Conservation (phyloP, 768 basidiomycete genomes). For the Lentinula boryana region DNA sequence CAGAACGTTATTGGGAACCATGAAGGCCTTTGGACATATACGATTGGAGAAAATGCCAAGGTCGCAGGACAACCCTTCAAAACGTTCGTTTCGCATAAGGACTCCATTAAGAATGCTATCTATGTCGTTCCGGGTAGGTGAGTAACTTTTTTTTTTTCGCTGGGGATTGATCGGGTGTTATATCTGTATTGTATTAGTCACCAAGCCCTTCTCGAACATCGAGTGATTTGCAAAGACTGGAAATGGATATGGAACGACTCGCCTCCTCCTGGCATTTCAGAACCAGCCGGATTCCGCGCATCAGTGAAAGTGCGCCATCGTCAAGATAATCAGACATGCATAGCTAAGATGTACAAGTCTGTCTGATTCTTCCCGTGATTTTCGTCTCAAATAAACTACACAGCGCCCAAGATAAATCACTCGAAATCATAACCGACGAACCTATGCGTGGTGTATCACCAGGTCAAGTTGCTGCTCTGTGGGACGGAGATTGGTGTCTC, state of each 20-base stretch:
- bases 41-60: constrained; percentile 76
- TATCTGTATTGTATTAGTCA: constrained; percentile 42
- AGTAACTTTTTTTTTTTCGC: constrained; percentile 15
- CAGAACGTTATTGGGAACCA: constrained; percentile 58
- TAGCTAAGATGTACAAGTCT: constrained; percentile 39
- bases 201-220: constrained; percentile 35
- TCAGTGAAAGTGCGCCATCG: constrained; percentile 66
- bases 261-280: constrained; percentile 40
- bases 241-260: constrained; percentile 72
- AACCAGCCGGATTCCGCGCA: constrained; percentile 38
- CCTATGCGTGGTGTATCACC: constrained; percentile 66
- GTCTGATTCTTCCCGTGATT: background rate
- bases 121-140: constrained; percentile 72
- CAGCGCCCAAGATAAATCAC: constrained; percentile 18
- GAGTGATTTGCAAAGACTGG: constrained; percentile 33
- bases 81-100: constrained; percentile 75
- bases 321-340: constrained; percentile 50
- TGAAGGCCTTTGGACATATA: constrained; percentile 76
- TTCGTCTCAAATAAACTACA: constrained; percentile 10
- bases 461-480: constrained; percentile 78
- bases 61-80: constrained; percentile 53
- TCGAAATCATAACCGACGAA: constrained; percentile 45
- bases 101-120: constrained; percentile 55
- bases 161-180: background rate
- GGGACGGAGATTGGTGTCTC: constrained; percentile 71